These are phyloP conservation scores for Teunomyces tritomae DNA, from an alignment of 805 yeast species.

Conservation along the genomic window DNA sequence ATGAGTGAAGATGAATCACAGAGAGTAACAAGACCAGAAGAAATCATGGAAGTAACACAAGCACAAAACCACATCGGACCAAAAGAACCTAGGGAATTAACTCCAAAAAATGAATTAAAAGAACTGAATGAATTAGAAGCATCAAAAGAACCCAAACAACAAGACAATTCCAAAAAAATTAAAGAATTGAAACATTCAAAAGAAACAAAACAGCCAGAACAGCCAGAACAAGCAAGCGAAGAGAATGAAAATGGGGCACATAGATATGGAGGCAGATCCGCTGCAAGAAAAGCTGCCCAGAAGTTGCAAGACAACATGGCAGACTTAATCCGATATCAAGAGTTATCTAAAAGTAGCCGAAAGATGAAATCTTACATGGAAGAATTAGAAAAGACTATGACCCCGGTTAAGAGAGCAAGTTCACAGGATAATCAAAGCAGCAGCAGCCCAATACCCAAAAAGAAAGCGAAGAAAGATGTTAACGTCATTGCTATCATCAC, in stretches of 20 bases:
- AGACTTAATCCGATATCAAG: slow-evolving; percentile 62
- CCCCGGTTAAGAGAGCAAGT: slow-evolving; percentile 5
- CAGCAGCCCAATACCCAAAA: not conserved
- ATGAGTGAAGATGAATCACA: slow-evolving; percentile 24
- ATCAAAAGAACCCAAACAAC: not conserved
- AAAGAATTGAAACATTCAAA: not conserved
- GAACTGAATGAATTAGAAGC: not conserved
- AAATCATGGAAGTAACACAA: slow-evolving; percentile 6
- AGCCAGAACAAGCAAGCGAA: not conserved
- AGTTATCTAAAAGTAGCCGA: slow-evolving; percentile 42
- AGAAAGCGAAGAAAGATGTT: slow-evolving; percentile 15
- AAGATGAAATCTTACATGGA: slow-evolving; percentile 39
- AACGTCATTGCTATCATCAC: slow-evolving; percentile 54
- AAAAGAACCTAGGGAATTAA: not conserved
- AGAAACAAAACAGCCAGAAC: slow-evolving; percentile 1
- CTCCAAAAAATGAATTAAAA: not conserved
- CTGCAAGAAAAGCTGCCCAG: slow-evolving; percentile 63
- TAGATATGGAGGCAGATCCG: slow-evolving; percentile 43
- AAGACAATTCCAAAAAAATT: not conserved
- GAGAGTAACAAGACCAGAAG: slow-evolving; percentile 4
- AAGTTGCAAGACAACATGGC: slow-evolving; percentile 68
- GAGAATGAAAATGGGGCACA: not conserved
- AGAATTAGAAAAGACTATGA: slow-evolving; percentile 23
- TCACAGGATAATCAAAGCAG: not conserved
- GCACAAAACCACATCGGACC: slow-evolving; percentile 2